These are phyloP conservation scores for Sclerotinia subarctica DNA, from an alignment of 2,329 filamentous ascomycete genomes.

Conservation along the genomic window DNA sequence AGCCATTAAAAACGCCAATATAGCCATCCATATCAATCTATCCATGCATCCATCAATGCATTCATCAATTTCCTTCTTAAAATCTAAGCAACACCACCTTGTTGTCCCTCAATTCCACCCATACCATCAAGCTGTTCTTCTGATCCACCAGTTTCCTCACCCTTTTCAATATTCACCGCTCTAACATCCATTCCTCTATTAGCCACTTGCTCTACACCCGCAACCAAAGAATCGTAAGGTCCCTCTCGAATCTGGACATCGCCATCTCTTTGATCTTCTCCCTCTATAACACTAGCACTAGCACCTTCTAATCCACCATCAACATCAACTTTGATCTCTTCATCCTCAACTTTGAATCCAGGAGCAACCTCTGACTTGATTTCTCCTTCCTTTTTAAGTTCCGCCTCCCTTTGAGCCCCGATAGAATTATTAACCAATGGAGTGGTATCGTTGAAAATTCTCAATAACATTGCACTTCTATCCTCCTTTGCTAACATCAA, in stretches of 20 bases:
- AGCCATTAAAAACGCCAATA: too few relatives aligned
- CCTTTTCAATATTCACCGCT: constrained; percentile 31
- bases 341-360: constrained; percentile 29
- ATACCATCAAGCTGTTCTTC: constrained; percentile 16
- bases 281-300: constrained; percentile 14
- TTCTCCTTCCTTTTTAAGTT: constrained; percentile 23
- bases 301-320: constrained; percentile 28
- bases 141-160: constrained; percentile 26
- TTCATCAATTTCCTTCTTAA: not conserved
- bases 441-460: constrained; percentile 85
- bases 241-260: constrained; percentile 30
- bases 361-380: constrained; percentile 21
- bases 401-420: constrained; percentile 30
- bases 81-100: constrained; percentile 13
- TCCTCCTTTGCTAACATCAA: constrained; percentile 99
- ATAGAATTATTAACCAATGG: constrained; percentile 64
- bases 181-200: constrained; percentile 26
- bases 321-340: constrained; percentile 29
- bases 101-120: constrained; percentile 18
- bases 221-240: constrained; percentile 30
- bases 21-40: not conserved
- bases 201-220: constrained; percentile 22
- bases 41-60: not conserved
- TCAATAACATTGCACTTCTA: constrained; percentile 82
- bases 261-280: constrained; percentile 20